Base-by-base conservation (phyloP, 352 stramenopile species). In the Globisporangium alternatum region DNA sequence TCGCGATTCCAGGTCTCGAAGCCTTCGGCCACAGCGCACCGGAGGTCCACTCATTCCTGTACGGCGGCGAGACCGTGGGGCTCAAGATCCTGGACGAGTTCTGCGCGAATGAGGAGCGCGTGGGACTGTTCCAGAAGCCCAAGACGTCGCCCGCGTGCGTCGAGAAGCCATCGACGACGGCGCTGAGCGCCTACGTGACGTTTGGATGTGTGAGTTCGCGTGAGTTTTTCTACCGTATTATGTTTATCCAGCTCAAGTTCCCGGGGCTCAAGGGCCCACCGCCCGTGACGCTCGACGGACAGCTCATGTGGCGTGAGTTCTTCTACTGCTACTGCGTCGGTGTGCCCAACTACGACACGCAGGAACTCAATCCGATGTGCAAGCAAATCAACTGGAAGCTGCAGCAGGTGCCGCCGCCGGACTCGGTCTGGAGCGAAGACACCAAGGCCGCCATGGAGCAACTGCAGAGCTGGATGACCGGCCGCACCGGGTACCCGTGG, bases 221-320 rank as follows among this genome's bases (percentile, higher is more conserved):
- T 30, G 83, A 90, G 69, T 90, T 91, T 55, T 90, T 88, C 64
- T 87, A 88, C 62, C 81, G 80, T 10, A 75, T 92, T 61, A 89
- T 88, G 67, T 97, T 90, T 45, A 83, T 95, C 62, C 88, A 97
- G 60, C 80, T 91, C 56, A 90, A 97, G 48, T 98, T 95, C 69
- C 78, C 93, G 37, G 81, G 80, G 1, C 77, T 97, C 0, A 71
- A 86, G 2, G 78, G 73, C 0, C 87, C 93, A 37, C 91, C 92
- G 8, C 88, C 95, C 2, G 88, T 96, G 22, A 96, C 88, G 25
- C 74, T 98, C 6, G 82, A 97, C 70, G 93, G 95, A 0, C 96
- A 99, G 74, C 69, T 99, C 17, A 77, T 99, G 62, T 99, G 95
- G 93, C 77, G 97, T 33, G 97, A 99, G 75, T 97, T 97, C 61